Evolutionary conservation across 1,139 yeast species (phyloP), one percentile per base, ranked within the genome.

Genomic region (Kodamaea anthophila): DNA sequence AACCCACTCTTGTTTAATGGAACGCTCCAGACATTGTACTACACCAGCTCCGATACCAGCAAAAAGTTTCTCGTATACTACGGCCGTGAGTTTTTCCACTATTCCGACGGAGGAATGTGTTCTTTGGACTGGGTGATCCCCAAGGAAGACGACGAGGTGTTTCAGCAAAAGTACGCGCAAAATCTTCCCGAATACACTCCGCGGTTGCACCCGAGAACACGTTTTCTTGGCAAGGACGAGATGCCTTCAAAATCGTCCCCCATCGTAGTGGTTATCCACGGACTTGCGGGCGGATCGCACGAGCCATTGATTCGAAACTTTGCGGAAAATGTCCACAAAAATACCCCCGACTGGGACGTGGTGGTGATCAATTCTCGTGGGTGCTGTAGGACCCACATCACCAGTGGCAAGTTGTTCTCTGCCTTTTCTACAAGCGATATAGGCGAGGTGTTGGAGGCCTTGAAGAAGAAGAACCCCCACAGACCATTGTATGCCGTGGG

Each of bases 281-380:
- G 96, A 0, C 69, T 88, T 23, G 88, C 86, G 4, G 96, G 96
- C 13, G 96, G 96, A 0, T 81, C 94, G 13, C 94, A 86, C 43
- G 96, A 88, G 50, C 75, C 91, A 3, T 77, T 87, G 45, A 81
- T 87, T 34, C 73, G 95, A 37, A 77, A 88, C 36, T 51, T 79
- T 33, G 67, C 65, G 15, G 59, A 58, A 24, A 46, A 55, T 23
- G 47, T 72, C 31, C 47, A 48, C 23, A 50, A 49, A 22, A 39
- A 47, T 15, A 28, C 35, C 7, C 37, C 32, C 13, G 46, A 40
- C 32, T 50, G 66, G 62, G 93, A 84, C 40, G 71, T 77, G 10
- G 83, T 77, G 18, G 95, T 87, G 9, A 55, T 84, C 38, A 86
- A 85, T 51, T 68, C 83, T 12, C 68, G 97, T 43, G 96, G 96